phyloP scores from a whole-genome alignment of 495 filamentous ascomycete species.

The Daldinia childiae region DNA sequence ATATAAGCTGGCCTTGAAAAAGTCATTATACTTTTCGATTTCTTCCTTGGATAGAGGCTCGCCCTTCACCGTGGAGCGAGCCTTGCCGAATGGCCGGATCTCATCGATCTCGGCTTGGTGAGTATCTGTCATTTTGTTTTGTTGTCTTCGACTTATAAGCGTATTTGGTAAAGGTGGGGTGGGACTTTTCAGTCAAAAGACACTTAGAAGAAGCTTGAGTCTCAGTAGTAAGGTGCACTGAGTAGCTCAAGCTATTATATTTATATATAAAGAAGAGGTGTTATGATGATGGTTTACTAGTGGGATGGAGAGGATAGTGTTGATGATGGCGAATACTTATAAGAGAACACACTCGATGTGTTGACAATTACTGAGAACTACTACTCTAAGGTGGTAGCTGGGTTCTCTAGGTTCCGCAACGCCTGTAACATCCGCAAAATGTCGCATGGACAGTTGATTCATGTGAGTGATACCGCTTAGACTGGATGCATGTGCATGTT shows the following conservation, averaged over 20 bases:
- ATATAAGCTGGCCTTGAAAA: constrained; percentile 76
- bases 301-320: background rate
- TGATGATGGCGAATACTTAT: constrained; percentile 28
- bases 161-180: background rate
- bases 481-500: constrained; percentile 26
- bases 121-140: constrained; percentile 48
- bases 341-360: background rate
- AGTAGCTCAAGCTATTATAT: constrained; percentile 19
- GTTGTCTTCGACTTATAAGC: constrained; percentile 7
- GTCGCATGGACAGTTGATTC: constrained; percentile 9
- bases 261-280: constrained; percentile 6
- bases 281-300: constrained; percentile 23
- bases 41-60: constrained; percentile 69
- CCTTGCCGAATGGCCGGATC: constrained; percentile 70
- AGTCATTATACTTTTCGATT: constrained; percentile 70
- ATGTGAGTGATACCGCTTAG: constrained; percentile 29
- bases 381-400: constrained; percentile 28
- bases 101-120: constrained; percentile 53
- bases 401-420: constrained; percentile 6
- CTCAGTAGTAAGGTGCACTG: constrained; percentile 1
- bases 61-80: constrained; percentile 69
- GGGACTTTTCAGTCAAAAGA: background rate
- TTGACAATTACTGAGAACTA: constrained; percentile 4
- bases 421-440: constrained; percentile 6
- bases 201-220: constrained; percentile 13